A percentile compares a stretch with the other conserved stretches of the same genome.
phyloP scores from a whole-genome alignment of 129 eudicot genomes.

The Lactuca saligna region DNA sequence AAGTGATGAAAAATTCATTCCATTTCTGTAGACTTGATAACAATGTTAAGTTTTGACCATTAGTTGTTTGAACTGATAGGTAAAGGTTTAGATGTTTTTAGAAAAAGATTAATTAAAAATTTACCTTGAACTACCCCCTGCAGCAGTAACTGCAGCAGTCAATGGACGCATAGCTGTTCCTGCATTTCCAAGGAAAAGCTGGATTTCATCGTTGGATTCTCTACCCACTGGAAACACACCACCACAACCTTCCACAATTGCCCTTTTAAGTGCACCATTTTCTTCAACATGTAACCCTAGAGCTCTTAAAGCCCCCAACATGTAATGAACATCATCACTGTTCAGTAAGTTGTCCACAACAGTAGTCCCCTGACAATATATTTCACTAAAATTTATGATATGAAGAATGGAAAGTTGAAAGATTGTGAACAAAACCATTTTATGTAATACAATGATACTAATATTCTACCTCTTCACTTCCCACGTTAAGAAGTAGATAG shows the following conservation, averaged over 20 bases:
- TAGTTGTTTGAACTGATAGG: not conserved
- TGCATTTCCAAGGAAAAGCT: constrained; percentile 94
- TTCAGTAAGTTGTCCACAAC: constrained; percentile 82
- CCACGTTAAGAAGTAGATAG: constrained; percentile 5
- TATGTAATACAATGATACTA: not conserved
- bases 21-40: no score
- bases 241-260: constrained; percentile 84
- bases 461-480: not conserved
- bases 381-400: constrained; percentile 9
- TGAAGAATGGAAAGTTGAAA: not conserved
- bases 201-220: constrained; percentile 61
- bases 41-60: not conserved
- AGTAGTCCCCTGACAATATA: constrained; percentile 79
- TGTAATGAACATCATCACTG: constrained; percentile 94
- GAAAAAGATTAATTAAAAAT: not conserved
- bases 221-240: constrained; percentile 81
- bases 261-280: constrained; percentile 57
- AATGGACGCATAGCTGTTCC: constrained; percentile 99
- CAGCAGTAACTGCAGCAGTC: constrained; percentile 94
- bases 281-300: constrained; percentile 88
- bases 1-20: no score
- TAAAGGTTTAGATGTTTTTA: not conserved
- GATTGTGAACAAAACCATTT: not conserved
- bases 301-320: constrained; percentile 89
- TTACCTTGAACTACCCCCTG: constrained; percentile 91